phyloP scores from a whole-genome alignment of 129 eudicot species.

The Scalesia atractyloides region DNA sequence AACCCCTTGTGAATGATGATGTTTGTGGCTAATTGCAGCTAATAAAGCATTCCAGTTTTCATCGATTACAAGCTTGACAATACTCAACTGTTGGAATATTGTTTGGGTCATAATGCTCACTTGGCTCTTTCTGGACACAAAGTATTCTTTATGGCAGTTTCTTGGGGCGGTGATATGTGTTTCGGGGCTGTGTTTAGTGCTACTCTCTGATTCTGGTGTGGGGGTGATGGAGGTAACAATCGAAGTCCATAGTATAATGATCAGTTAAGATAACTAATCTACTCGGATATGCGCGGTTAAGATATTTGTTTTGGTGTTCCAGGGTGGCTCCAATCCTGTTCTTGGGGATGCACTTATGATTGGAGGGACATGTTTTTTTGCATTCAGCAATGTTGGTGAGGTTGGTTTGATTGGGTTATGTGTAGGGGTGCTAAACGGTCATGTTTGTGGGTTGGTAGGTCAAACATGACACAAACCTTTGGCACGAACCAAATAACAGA shows the following conservation, averaged over 20 bases:
- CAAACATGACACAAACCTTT: too few relatives aligned
- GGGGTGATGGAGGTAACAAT: conserved; percentile 72
- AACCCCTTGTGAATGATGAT: background rate
- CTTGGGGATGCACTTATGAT: conserved; percentile 80
- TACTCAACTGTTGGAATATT: conserved; percentile 77
- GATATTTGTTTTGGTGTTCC: conserved; percentile 30
- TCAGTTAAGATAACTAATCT: too few relatives aligned
- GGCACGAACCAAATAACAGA: too few relatives aligned
- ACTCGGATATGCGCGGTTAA: background rate
- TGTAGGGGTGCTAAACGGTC: too few relatives aligned
- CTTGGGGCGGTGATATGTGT: conserved; percentile 79
- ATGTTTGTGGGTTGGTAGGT: too few relatives aligned
- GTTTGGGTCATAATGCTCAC: conserved; percentile 89
- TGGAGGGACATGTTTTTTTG: conserved; percentile 65
- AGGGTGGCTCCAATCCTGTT: conserved; percentile 90
- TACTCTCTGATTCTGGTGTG: conserved; percentile 70
- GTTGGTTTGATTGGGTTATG: conserved; percentile 36
- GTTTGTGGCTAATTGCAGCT: conserved; percentile 40
- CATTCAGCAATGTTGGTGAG: conserved; percentile 84
- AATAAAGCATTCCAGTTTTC: conserved; percentile 78
- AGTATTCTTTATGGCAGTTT: conserved; percentile 72
- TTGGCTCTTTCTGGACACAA: conserved; percentile 67
- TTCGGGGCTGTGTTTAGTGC: conserved; percentile 66
- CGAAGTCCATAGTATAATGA: background rate
- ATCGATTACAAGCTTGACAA: conserved; percentile 83